Evolutionary conservation across 805 yeast species (phyloP).

Genomic region (Candida xiaguanensis): DNA sequence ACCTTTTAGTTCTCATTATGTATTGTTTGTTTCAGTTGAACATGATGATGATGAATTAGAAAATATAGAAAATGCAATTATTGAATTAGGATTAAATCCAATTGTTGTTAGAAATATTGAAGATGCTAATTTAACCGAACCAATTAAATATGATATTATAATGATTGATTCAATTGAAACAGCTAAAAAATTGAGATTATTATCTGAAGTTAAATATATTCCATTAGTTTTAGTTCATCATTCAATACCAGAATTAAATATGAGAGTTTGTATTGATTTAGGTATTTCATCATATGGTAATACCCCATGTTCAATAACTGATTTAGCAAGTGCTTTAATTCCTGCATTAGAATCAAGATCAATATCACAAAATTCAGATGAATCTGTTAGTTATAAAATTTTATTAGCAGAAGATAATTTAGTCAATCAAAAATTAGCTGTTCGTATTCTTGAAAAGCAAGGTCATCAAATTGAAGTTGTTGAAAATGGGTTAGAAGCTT

Average conservation of each 20-base stretch:
- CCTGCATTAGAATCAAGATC: constrained; percentile 84
- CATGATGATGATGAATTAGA: constrained; percentile 49
- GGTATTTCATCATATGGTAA: constrained; percentile 88
- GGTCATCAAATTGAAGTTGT: constrained; percentile 83
- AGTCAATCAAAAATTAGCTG: constrained; percentile 85
- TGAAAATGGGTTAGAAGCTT: constrained; percentile 81
- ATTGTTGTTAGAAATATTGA: constrained; percentile 52
- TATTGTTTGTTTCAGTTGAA: constrained; percentile 65
- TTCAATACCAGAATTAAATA: constrained; percentile 69
- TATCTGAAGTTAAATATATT: constrained; percentile 78
- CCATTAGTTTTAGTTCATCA: constrained; percentile 80
- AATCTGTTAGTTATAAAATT: constrained; percentile 68
- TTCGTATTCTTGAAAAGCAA: constrained; percentile 77
- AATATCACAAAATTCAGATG: constrained; percentile 76
- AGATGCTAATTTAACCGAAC: constrained; percentile 54
- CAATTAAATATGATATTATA: constrained; percentile 70
- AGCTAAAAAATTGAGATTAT: constrained; percentile 62
- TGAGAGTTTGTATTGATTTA: constrained; percentile 77
- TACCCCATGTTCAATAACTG: constrained; percentile 80
- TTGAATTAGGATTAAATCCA: constrained; percentile 58
- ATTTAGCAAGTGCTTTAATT: constrained; percentile 75
- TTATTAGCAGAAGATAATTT: constrained; percentile 83
- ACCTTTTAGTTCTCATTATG: constrained; percentile 69
- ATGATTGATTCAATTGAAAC: constrained; percentile 77
- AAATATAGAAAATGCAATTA: constrained; percentile 50